Evolutionary conservation across 495 filamentous ascomycete genomes (phyloP).

Genomic region (Pyronema domesticum): DNA sequence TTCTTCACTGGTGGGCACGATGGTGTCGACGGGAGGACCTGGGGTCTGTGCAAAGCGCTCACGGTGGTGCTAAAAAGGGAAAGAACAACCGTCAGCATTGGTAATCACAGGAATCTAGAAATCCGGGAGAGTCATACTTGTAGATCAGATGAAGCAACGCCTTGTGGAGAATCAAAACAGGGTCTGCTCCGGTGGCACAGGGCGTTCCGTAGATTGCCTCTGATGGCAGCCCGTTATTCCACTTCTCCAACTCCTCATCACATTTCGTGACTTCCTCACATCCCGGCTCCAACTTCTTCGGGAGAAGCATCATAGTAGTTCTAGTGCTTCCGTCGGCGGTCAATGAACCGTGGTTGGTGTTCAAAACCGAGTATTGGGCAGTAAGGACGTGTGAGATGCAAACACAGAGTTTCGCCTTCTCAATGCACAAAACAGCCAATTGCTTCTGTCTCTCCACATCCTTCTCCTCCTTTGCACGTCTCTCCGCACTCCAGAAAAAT

Average conservation of each 20-base stretch:
- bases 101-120: not conserved
- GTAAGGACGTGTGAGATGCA: constrained; percentile 69
- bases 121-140: constrained; percentile 22
- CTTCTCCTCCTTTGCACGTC: constrained; percentile 14
- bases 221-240: constrained; percentile 49
- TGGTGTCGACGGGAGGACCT: constrained; percentile 60
- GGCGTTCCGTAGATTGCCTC: constrained; percentile 22
- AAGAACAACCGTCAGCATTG: constrained; percentile 6
- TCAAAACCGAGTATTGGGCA: constrained; percentile 76
- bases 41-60: constrained; percentile 71
- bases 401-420: constrained; percentile 76
- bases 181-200: constrained; percentile 22
- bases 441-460: constrained; percentile 36
- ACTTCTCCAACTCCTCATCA: constrained; percentile 54
- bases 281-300: constrained; percentile 60
- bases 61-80: constrained; percentile 44
- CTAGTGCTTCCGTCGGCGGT: constrained; percentile 47
- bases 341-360: constrained; percentile 49
- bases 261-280: constrained; percentile 48
- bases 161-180: constrained; percentile 51
- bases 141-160: constrained; percentile 77
- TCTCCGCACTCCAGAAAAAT: constrained; percentile 26
- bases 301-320: constrained; percentile 78
- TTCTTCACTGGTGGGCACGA: constrained; percentile 36
- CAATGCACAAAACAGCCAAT: constrained; percentile 71